Evolutionary conservation across 2,329 filamentous ascomycete species (phyloP), one percentile per base, ranked within the genome.

Genomic region (Penicillium sclerotigenum): DNA sequence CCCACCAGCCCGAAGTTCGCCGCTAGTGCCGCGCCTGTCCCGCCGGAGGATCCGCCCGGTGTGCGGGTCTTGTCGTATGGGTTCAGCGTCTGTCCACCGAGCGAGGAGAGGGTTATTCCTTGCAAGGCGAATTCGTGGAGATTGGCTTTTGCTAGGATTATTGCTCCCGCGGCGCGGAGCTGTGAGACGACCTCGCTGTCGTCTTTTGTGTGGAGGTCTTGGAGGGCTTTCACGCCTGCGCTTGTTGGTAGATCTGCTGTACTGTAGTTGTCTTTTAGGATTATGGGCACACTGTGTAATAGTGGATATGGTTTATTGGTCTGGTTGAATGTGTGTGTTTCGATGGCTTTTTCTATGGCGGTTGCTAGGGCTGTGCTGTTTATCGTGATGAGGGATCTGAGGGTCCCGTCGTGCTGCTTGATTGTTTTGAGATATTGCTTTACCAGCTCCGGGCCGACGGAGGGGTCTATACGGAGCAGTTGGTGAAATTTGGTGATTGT

Each of bases 241-340:
- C 83, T 87, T 0, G 85, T 87, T 41, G 79, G 79, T 70, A 84
- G 79, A 20, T 79, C 77, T 0, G 68, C 60, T 0, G 82, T 82
- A 53, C 85, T 80, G 65, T 80, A 86, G 64, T 87, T 88, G 70
- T 88, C 85, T 67, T 88, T 88, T 6, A 87, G 70, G 5, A 88
- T 65, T 13, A 86, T 69, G 0, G 85, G 85, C 18, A 88, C 75
- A 65, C 85, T 85, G 67, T 87, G 84, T 1, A 88, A 73, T 0
- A 57, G 56, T 11, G 51, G 61, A 22, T 65, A 54, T 10, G 51
- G 20, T 0, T 16, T 20, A 14, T 45, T 47, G 3, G 47, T 47
- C 16, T 50, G 26, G 22, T 61, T 52, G 18, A 57, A 22, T 6
- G 18, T 18, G 2, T 31, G 22, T 24, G 54, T 62, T 52, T 66